A percentile compares a stretch with the other conserved stretches of the same genome.
phyloP scores from a whole-genome alignment of 2,329 filamentous ascomycete species.

The Amylocarpus encephaloides region DNA sequence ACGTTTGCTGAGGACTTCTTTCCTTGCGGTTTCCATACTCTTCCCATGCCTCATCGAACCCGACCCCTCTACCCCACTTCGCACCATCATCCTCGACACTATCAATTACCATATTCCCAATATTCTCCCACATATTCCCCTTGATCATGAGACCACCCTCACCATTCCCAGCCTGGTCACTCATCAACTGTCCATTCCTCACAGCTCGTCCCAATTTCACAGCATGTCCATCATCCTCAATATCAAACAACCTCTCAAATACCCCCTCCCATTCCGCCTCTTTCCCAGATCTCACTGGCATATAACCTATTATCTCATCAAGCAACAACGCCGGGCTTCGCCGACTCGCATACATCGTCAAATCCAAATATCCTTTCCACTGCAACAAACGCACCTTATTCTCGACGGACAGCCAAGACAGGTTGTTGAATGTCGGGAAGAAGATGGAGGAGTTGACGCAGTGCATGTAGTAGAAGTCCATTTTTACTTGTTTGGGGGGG shows the following conservation, averaged over 20 bases:
- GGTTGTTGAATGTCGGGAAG: slow-evolving; percentile 61
- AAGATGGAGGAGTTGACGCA: slow-evolving; percentile 66
- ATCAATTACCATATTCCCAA: slow-evolving; percentile 57
- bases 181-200: slow-evolving; percentile 52
- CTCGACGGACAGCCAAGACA: slow-evolving; percentile 52
- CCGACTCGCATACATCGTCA: slow-evolving; percentile 67
- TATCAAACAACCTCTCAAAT: slow-evolving; percentile 40
- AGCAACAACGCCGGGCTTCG: slow-evolving; percentile 53
- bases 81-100: slow-evolving; percentile 46
- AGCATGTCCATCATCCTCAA: slow-evolving; percentile 73
- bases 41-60: slow-evolving; percentile 62
- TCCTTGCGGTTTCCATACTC: slow-evolving; percentile 24
- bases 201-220: slow-evolving; percentile 70
- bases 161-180: slow-evolving; percentile 38
- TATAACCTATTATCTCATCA: slow-evolving; percentile 55
- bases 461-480: slow-evolving; percentile 83
- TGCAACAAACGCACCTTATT: slow-evolving; percentile 67
- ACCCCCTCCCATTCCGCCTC: slow-evolving; percentile 33
- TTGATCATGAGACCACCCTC: slow-evolving; percentile 47
- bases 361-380: slow-evolving; percentile 72
- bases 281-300: slow-evolving; percentile 35
- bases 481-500: slow-evolving; percentile 58
- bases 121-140: slow-evolving; percentile 52
- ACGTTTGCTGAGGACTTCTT: neutral
- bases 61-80: slow-evolving; percentile 56